Evolutionary conservation across 2,329 filamentous ascomycete species (phyloP).

Genomic region (Talaromyces piceae): DNA sequence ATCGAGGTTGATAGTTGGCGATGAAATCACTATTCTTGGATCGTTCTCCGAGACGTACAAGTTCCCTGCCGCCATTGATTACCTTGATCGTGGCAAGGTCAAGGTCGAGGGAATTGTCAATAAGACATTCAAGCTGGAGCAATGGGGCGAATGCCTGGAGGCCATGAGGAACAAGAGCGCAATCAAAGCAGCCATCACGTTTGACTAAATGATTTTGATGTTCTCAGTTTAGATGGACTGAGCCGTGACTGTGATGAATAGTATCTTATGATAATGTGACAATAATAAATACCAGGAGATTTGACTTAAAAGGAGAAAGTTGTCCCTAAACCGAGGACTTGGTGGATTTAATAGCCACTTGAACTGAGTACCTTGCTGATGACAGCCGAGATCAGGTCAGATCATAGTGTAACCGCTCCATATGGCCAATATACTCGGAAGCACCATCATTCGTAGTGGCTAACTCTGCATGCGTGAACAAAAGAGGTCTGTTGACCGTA

Average conservation of each 20-base stretch:
- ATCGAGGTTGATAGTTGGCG: constrained; percentile 26
- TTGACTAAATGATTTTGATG: constrained; percentile 42
- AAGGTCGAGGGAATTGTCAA: constrained; percentile 60
- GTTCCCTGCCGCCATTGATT: constrained; percentile 55
- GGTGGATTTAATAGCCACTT: background rate
- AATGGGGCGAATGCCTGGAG: constrained; percentile 63
- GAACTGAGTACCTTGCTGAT: background rate
- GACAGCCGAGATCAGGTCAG: background rate
- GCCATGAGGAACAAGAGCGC: constrained; percentile 64
- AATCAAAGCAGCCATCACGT: constrained; percentile 67
- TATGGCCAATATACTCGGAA: background rate
- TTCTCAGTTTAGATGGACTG: background rate
- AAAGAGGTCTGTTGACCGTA: background rate
- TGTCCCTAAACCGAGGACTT: background rate
- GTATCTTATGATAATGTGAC: background rate
- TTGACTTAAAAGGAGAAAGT: background rate
- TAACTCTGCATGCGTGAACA: background rate
- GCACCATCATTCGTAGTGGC: no score
- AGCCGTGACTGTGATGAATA: background rate
- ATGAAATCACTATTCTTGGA: constrained; percentile 65
- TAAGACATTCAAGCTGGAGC: constrained; percentile 65
- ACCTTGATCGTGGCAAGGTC: constrained; percentile 39
- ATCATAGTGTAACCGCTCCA: background rate
- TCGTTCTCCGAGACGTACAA: constrained; percentile 68
- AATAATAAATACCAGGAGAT: no score